Evolutionary conservation across 148 eudicot genomes (phyloP).

Genomic region (Arbutus unedo): DNA sequence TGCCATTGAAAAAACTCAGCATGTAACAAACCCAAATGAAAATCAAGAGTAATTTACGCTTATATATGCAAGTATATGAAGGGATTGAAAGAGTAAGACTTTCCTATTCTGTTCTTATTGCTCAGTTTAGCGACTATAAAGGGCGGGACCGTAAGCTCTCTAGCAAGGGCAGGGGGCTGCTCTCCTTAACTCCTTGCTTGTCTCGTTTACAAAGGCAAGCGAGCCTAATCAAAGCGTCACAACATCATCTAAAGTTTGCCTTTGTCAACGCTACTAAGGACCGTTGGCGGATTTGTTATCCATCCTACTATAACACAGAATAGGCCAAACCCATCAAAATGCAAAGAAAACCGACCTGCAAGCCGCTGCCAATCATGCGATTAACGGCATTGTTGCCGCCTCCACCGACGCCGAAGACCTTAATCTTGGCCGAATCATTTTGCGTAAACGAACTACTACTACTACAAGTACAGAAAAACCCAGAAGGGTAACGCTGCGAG

Average conservation of each 20-base stretch:
- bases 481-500: conserved; percentile 29
- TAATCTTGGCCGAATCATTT: conserved; percentile 76
- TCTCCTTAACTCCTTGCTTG: too few relatives aligned
- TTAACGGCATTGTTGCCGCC: conserved; percentile 99
- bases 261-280: too few relatives aligned
- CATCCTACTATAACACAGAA: too few relatives aligned
- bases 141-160: too few relatives aligned
- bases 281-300: too few relatives aligned
- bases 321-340: conserved; percentile 9
- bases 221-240: too few relatives aligned
- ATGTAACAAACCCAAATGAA: background rate
- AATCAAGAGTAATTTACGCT: background rate
- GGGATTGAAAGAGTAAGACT: background rate
- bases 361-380: conserved; percentile 98
- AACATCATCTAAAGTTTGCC: too few relatives aligned
- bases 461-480: conserved; percentile 22
- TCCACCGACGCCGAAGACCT: conserved; percentile 96
- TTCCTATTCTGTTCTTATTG: too few relatives aligned
- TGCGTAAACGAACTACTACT: conserved; percentile 43
- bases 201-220: too few relatives aligned
- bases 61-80: background rate
- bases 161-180: too few relatives aligned
- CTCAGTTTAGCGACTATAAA: too few relatives aligned
- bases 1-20: background rate
- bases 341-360: conserved; percentile 49